Evolutionary conservation across 805 yeast genomes (phyloP), one percentile per base, ranked within the genome.

Genomic region (Saccharomycopsis amapae): DNA sequence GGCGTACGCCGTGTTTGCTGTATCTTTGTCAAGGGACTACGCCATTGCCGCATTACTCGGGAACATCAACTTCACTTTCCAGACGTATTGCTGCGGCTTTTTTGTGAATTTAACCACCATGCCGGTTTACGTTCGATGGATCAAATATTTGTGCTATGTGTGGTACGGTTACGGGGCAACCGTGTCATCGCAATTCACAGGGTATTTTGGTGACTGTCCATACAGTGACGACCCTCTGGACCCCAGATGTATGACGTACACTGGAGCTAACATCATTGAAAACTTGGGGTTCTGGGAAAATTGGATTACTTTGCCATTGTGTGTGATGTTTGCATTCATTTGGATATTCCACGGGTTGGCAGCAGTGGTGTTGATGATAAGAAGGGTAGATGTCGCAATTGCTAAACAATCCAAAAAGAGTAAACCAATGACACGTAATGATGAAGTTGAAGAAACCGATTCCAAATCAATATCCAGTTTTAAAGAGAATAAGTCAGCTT

Each of bases 121-220:
- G 78, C 95, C 95, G 0, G 94, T 84, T 1, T 87, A 87, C 56
- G 94, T 86, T 6, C 69, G 86, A 30, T 86, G 96, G 96, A 72
- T 81, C 4, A 84, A 81, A 58, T 86, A 83, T 61, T 65, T 80
- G 46, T 80, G 90, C 0, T 83, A 75, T 58, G 69, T 81, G 43
- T 87, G 89, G 85, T 86, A 82, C 57, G 80, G 79, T 0, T 83
- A 82, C 61, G 93, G 93, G 2, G 79, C 79, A 1, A 56, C 80
- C 46, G 56, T 73, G 34, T 71, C 88, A 0, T 82, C 79, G 56
- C 80, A 85, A 54, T 86, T 75, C 57, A 67, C 82, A 1, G 75
- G 71, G 28, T 83, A 69, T 64, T 50, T 60, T 35, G 87, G 87
- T 12, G 76, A 73, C 43, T 79, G 86, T 55, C 76, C 73, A 2